Evolutionary conservation across 129 eudicot genomes (phyloP), one percentile per base, ranked within the genome.

Genomic region (Sambucus nigra): DNA sequence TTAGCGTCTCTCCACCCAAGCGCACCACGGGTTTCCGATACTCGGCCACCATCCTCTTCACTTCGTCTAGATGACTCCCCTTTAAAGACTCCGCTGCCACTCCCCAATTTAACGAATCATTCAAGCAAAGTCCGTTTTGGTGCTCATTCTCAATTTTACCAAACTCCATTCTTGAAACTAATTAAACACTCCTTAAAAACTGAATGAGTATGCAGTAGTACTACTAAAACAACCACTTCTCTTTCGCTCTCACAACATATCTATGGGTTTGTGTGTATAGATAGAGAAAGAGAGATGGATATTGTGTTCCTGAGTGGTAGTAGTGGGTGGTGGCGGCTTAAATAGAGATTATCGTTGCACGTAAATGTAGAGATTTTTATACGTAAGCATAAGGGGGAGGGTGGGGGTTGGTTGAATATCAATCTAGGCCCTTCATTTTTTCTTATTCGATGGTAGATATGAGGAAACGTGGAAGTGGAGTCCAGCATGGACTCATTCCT

Each of bases 371-470:
- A n/a, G n/a, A 26, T 54, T 63, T 69, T 55, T 63, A 69, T 69
- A 69, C 69, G 75, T 60, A 54, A 41, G 55, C 41, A 15, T 45
- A 47, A 42, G 47, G 28, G 47, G 47, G 52, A n/a, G n/a, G n/a
- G n/a, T n/a, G 76, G 65, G 78, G 76, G 84, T 78, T 78, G 66
- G 84, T 74, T 69, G 84, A 70, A 19, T 51, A 61, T 65, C 16
- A 42, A 69, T 78, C 67, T 29, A 7, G 23, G 7, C 73, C 80
- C 41, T 73, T 69, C 9, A 25, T 69, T 41, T 13, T 57, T 8
- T 5, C 14, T 15, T 17, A 6, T n/a, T 47, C 2, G 19, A 66
- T 32, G 71, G 72, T 25, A 1, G 24, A 14, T 58, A 57, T 66
- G 17, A 38, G 53, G 33, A 8, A 15, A 35, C 20, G 62, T 55